Conservation (phyloP, 495 filamentous ascomycete species). For the Talaromyces liani region DNA sequence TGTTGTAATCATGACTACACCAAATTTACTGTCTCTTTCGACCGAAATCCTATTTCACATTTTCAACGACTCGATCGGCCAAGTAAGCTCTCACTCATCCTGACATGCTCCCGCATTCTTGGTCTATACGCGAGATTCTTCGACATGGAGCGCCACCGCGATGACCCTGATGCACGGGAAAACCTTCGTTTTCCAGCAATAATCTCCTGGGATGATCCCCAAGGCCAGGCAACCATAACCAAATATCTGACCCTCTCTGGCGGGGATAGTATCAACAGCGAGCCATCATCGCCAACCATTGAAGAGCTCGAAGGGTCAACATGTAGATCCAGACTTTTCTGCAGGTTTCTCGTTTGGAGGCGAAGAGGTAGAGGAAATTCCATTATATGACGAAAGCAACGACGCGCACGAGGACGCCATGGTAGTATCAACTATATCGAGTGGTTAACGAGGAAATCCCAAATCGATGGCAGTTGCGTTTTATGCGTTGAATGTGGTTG, state of each 20-base stretch:
- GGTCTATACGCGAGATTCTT: background rate
- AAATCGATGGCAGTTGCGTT: background rate
- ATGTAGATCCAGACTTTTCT: too few relatives aligned
- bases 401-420: too few relatives aligned
- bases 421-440: too few relatives aligned
- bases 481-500: conserved; percentile 1
- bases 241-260: background rate
- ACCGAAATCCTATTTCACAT: background rate
- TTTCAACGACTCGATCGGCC: background rate
- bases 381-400: too few relatives aligned
- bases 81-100: background rate
- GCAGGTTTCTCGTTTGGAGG: too few relatives aligned
- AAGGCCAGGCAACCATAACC: background rate
- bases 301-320: too few relatives aligned
- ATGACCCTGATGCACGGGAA: background rate
- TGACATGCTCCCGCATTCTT: background rate
- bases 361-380: too few relatives aligned
- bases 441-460: too few relatives aligned
- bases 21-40: conserved; percentile 1
- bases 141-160: background rate
- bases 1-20: background rate
- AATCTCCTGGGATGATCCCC: conserved; percentile 5
- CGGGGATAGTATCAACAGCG: conserved; percentile 1
- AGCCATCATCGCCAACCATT: background rate
- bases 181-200: background rate